phyloP scores from a whole-genome alignment of 768 basidiomycete genomes.

The Collybiopsis confluens region DNA sequence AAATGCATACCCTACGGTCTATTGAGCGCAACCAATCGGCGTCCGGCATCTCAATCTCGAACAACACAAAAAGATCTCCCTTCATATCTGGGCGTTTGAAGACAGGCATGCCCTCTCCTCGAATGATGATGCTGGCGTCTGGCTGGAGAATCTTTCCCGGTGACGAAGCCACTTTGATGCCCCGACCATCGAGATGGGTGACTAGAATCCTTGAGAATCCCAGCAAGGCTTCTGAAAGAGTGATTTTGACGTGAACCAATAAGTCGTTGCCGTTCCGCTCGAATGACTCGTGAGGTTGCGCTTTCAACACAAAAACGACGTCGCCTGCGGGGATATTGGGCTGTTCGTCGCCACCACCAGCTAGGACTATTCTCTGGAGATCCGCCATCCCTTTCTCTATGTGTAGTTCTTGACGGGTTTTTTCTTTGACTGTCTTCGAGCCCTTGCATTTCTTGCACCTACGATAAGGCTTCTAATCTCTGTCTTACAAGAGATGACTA shows the following conservation, averaged over 20 bases:
- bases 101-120: conserved; percentile 88
- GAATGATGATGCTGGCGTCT: conserved; percentile 68
- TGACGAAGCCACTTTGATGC: conserved; percentile 75
- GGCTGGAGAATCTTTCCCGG: conserved; percentile 72
- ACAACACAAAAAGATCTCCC: conserved; percentile 79
- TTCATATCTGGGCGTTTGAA: conserved; percentile 60
- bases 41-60: conserved; percentile 87
- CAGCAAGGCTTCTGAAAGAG: conserved; percentile 88
- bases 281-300: conserved; percentile 70
- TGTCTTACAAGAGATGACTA: background rate
- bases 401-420: conserved; percentile 82
- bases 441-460: conserved; percentile 98
- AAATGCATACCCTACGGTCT: conserved; percentile 48
- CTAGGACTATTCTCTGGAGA: conserved; percentile 78
- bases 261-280: conserved; percentile 81
- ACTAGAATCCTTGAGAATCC: conserved; percentile 92
- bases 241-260: conserved; percentile 75
- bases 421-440: conserved; percentile 76
- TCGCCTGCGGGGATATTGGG: conserved; percentile 87
- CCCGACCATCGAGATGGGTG: conserved; percentile 90
- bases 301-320: conserved; percentile 78
- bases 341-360: conserved; percentile 94
- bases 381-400: conserved; percentile 86
- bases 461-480: background rate
- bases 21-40: conserved; percentile 69